phyloP scores from a whole-genome alignment of 2,329 filamentous ascomycete species.

The Cladosporium halotolerans region DNA sequence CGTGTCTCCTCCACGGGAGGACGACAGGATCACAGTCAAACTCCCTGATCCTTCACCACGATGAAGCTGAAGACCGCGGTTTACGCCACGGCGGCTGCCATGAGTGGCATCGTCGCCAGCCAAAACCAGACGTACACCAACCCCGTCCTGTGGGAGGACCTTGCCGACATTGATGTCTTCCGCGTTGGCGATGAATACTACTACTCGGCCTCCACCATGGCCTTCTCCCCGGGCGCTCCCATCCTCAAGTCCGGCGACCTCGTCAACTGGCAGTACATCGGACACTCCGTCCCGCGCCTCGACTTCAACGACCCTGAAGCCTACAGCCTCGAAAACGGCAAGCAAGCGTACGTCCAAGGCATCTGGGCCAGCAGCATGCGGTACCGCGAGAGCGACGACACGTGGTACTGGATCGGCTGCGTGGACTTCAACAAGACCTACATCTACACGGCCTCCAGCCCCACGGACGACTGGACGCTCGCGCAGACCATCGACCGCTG shows the following conservation, averaged over 20 bases:
- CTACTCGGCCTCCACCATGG: conserved; percentile 51
- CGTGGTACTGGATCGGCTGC: conserved; percentile 55
- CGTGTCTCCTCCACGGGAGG: not conserved
- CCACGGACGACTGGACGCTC: conserved; percentile 41
- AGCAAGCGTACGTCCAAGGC: conserved; percentile 46
- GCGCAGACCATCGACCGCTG: conserved; percentile 37
- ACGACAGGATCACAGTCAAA: no score
- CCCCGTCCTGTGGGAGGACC: conserved; percentile 51
- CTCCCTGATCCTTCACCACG: not conserved
- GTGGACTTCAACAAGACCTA: conserved; percentile 47
- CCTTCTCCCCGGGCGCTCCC: conserved; percentile 52
- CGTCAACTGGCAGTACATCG: conserved; percentile 42
- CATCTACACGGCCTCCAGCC: conserved; percentile 45
- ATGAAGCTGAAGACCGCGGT: not conserved
- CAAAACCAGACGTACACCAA: conserved; percentile 36
- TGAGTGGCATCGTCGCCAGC: not conserved
- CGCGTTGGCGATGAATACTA: conserved; percentile 47
- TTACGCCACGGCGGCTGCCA: not conserved
- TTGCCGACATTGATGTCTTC: conserved; percentile 51
- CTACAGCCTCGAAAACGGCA: conserved; percentile 39
- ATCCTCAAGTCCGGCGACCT: conserved; percentile 52
- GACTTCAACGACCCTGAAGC: conserved; percentile 32
- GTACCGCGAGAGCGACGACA: conserved; percentile 44
- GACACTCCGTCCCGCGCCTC: conserved; percentile 34
- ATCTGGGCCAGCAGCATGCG: conserved; percentile 52